Evolutionary conservation across 768 basidiomycete genomes (phyloP).

Genomic region (Lentinula aciculospora): DNA sequence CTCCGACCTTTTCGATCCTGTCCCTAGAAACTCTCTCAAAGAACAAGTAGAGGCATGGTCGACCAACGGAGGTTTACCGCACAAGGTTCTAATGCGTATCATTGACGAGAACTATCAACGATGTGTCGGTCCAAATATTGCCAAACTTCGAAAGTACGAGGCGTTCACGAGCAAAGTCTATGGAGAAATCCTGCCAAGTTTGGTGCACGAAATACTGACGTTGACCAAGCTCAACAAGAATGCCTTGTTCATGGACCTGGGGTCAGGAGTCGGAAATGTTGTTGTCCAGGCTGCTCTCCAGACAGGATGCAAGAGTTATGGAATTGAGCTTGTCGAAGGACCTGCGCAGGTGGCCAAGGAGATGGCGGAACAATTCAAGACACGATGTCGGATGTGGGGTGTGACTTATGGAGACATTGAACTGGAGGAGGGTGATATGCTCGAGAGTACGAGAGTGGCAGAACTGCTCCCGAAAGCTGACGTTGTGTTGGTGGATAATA

Average conservation of each 20-base stretch:
- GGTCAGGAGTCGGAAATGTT: constrained; percentile 84
- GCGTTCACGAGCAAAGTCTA: constrained; percentile 84
- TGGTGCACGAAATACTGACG: constrained; percentile 68
- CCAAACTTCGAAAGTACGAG: constrained; percentile 71
- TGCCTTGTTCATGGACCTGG: constrained; percentile 77
- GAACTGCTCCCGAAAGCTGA: constrained; percentile 77
- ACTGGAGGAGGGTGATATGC: constrained; percentile 84
- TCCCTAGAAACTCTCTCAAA: constrained; percentile 43
- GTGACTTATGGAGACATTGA: constrained; percentile 70
- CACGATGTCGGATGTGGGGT: constrained; percentile 90
- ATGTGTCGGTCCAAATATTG: constrained; percentile 86
- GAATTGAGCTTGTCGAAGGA: constrained; percentile 70
- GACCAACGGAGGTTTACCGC: constrained; percentile 44
- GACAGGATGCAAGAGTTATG: constrained; percentile 72
- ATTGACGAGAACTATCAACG: constrained; percentile 93
- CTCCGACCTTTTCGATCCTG: constrained; percentile 46
- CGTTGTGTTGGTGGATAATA: constrained; percentile 88
- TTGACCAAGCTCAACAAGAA: constrained; percentile 50
- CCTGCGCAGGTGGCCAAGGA: constrained; percentile 77
- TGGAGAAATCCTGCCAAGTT: constrained; percentile 81
- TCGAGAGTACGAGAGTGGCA: constrained; percentile 57
- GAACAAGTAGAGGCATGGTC: constrained; percentile 45
- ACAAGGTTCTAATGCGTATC: constrained; percentile 65
- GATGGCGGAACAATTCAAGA: constrained; percentile 69
- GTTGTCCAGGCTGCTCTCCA: constrained; percentile 78